A percentile compares a stretch with the other conserved stretches of the same genome.
phyloP scores from a whole-genome alignment of 208 protist genomes.

The Trypanosoma theileri region DNA sequence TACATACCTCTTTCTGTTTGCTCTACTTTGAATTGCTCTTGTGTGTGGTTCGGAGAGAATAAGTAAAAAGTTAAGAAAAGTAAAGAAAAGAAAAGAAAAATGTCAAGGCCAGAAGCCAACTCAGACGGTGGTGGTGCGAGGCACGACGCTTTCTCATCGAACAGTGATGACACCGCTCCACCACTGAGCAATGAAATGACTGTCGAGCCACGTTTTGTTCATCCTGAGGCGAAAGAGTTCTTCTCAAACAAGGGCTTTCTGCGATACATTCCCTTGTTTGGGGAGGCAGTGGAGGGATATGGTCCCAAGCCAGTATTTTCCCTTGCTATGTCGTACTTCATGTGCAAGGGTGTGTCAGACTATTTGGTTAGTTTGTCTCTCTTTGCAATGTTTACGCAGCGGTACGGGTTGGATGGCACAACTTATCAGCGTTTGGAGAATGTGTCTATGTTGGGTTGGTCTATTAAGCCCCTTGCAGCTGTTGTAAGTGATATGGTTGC shows the following conservation, averaged over 20 bases:
- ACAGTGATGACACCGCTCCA: background rate
- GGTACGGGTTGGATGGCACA: slow-evolving; percentile 23
- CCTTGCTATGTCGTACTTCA: slow-evolving; percentile 33
- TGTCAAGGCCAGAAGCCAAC: no score
- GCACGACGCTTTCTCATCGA: no score
- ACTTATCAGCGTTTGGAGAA: slow-evolving; percentile 36
- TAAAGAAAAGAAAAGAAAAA: no score
- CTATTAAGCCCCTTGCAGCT: slow-evolving; percentile 36
- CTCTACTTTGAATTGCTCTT: no score
- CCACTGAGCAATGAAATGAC: slow-evolving; percentile 19
- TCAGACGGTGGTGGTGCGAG: no score
- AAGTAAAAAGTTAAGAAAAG: no score
- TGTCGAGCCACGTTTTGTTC: slow-evolving; percentile 28
- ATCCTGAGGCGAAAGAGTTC: slow-evolving; percentile 37
- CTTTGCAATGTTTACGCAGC: slow-evolving; percentile 26
- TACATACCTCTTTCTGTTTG: no score
- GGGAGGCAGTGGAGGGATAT: slow-evolving; percentile 26
- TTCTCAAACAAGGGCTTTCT: slow-evolving; percentile 35
- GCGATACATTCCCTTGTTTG: slow-evolving; percentile 32
- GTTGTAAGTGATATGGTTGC: slow-evolving; percentile 36
- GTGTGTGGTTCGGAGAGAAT: no score
- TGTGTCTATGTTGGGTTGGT: slow-evolving; percentile 33
- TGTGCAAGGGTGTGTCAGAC: slow-evolving; percentile 36
- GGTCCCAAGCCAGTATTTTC: slow-evolving; percentile 27
- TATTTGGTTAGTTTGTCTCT: slow-evolving; percentile 20